Conservation (phyloP, 179 eudicot species). For the Corrigiola litoralis region DNA sequence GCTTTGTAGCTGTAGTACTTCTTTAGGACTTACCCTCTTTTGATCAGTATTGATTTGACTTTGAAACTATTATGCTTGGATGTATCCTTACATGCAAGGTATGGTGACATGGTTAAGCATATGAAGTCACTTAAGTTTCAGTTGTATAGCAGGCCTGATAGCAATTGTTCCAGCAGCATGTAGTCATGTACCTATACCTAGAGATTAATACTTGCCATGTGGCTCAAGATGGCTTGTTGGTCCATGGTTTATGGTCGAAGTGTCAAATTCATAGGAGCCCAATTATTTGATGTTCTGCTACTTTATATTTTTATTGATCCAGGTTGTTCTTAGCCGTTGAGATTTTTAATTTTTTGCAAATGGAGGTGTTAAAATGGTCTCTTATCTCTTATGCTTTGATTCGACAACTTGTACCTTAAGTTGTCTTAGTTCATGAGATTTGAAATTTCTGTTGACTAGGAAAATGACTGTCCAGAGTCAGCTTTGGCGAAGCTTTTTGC, state of each 20-base stretch:
- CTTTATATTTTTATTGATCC: too few species aligned
- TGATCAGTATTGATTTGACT: too few species aligned
- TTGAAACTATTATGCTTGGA: neutral
- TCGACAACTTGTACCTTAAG: neutral
- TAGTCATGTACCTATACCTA: neutral
- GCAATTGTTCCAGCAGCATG: neutral
- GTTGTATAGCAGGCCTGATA: neutral
- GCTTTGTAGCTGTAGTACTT: too few species aligned
- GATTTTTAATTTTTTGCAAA: neutral
- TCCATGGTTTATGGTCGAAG: too few species aligned
- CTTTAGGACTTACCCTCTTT: too few species aligned
- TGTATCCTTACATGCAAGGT: neutral
- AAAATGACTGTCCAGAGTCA: conserved; percentile 63
- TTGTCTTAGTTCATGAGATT: neutral
- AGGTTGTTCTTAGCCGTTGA: neutral
- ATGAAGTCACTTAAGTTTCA: too few species aligned
- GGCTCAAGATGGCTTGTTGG: neutral
- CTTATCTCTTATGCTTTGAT: too few species aligned
- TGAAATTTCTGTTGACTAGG: conserved; percentile 35
- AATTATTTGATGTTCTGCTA: too few species aligned
- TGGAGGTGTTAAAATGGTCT: too few species aligned
- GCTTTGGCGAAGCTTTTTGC: conserved; percentile 58
- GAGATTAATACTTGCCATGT: too few species aligned
- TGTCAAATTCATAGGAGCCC: too few species aligned
- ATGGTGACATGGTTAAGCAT: neutral